These are phyloP conservation scores for Oryza meyeriana DNA, from an alignment of 176 grass and related monocot genomes.

Conservation along the genomic window DNA sequence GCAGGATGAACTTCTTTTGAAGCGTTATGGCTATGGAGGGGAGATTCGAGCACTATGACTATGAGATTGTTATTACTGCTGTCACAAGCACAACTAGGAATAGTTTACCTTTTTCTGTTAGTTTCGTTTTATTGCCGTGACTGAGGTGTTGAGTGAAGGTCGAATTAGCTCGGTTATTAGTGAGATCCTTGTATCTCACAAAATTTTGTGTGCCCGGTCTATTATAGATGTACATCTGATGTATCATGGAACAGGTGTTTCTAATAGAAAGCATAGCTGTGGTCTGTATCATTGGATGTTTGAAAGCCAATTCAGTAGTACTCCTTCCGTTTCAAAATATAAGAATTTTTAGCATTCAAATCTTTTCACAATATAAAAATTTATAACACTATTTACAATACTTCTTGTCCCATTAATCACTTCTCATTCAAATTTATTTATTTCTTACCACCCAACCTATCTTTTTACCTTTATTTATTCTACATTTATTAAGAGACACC, in stretches of 20 bases:
- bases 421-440: too few relatives aligned
- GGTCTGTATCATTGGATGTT: background rate
- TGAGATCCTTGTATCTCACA: background rate
- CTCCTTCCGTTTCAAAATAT: too few relatives aligned
- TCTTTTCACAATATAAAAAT: too few relatives aligned
- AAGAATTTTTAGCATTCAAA: too few relatives aligned
- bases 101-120: background rate
- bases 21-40: constrained; percentile 81
- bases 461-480: too few relatives aligned
- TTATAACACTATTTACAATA: too few relatives aligned
- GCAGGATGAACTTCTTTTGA: constrained; percentile 81
- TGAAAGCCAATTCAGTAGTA: background rate
- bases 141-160: background rate
- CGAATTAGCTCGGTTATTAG: constrained; percentile 7
- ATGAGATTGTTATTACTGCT: background rate
- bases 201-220: background rate
- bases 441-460: too few relatives aligned
- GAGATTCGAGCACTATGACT: constrained; percentile 68
- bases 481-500: too few relatives aligned
- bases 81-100: background rate
- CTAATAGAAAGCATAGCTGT: background rate
- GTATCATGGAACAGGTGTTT: background rate
- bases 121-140: background rate
- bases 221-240: background rate
- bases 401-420: too few relatives aligned